Evolutionary conservation across 2,329 filamentous ascomycete species (phyloP).

Genomic region (Cercospora janseana): DNA sequence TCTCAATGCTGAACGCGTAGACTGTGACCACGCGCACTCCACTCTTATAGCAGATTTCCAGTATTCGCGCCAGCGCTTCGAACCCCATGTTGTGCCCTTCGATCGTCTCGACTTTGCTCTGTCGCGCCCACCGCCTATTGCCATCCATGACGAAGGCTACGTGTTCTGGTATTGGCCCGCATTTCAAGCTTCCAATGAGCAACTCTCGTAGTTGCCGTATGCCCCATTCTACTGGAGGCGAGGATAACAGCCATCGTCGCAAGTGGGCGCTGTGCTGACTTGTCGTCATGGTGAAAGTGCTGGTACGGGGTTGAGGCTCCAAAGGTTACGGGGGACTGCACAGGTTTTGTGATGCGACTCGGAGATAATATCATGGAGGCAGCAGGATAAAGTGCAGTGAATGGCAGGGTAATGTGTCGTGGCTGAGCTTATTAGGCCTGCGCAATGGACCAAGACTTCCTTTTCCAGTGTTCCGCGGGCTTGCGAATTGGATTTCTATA

Average conservation of each 20-base stretch:
- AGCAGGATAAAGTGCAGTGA: neutral
- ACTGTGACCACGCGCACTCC: slow-evolving; percentile 96
- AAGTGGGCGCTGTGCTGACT: slow-evolving; percentile 55
- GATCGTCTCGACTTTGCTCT: slow-evolving; percentile 89
- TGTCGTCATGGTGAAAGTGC: slow-evolving; percentile 15
- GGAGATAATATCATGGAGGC: slow-evolving; percentile 3
- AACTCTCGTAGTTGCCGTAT: slow-evolving; percentile 75
- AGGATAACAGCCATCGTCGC: slow-evolving; percentile 76
- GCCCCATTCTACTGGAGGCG: slow-evolving; percentile 89
- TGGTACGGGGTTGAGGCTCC: neutral
- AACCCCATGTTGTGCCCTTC: slow-evolving; percentile 96
- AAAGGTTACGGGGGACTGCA: neutral
- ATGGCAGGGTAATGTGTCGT: neutral
- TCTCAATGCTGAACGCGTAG: slow-evolving; percentile 98
- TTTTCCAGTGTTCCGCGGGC: neutral
- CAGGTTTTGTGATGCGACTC: slow-evolving; percentile 1
- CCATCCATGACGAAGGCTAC: slow-evolving; percentile 99
- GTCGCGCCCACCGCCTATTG: slow-evolving; percentile 87
- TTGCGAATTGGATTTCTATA: slow-evolving; percentile 1
- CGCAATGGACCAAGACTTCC: neutral
- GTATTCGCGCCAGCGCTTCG: slow-evolving; percentile 87
- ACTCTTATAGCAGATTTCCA: slow-evolving; percentile 97
- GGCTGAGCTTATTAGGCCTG: slow-evolving; percentile 7
- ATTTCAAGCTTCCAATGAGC: slow-evolving; percentile 81
- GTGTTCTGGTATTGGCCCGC: slow-evolving; percentile 90